A percentile compares a stretch with the other conserved stretches of the same genome.
Evolutionary conservation across 2,329 filamentous ascomycete species (phyloP).

Genomic region (Neopestalotiopsis sp.): DNA sequence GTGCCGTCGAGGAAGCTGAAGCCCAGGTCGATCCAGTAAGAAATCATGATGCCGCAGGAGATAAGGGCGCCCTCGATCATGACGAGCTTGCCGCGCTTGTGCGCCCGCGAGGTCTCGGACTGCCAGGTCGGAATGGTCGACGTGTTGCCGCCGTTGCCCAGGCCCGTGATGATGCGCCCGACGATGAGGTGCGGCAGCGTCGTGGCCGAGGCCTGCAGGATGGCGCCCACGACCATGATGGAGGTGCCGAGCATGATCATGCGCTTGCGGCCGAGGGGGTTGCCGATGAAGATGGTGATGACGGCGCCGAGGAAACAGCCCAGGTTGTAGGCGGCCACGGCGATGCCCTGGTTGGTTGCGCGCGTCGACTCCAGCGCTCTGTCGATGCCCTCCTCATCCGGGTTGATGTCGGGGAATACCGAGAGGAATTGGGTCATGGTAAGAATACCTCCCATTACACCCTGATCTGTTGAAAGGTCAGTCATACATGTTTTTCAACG

Average conservation of each 20-base stretch:
- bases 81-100: constrained; percentile 64
- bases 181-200: constrained; percentile 60
- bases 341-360: constrained; percentile 57
- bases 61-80: constrained; percentile 66
- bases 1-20: constrained; percentile 56
- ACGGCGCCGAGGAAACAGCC: constrained; percentile 61
- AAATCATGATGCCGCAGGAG: constrained; percentile 60
- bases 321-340: constrained; percentile 62
- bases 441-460: constrained; percentile 77
- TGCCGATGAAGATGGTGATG: constrained; percentile 53
- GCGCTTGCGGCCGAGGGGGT: constrained; percentile 59
- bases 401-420: constrained; percentile 59
- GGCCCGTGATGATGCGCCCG: constrained; percentile 52
- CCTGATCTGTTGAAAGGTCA: constrained; percentile 62
- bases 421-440: constrained; percentile 67
- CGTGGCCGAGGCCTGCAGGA: constrained; percentile 43
- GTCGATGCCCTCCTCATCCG: constrained; percentile 38
- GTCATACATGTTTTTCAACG: too few relatives aligned
- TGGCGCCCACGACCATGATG: constrained; percentile 63
- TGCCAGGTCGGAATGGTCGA: constrained; percentile 64
- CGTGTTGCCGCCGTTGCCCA: constrained; percentile 48
- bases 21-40: constrained; percentile 66
- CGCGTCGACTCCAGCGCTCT: constrained; percentile 42
- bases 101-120: constrained; percentile 60
- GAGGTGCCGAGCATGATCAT: constrained; percentile 62